Base-by-base conservation (phyloP, 306 rosid genomes). In the Trifolium repens region DNA sequence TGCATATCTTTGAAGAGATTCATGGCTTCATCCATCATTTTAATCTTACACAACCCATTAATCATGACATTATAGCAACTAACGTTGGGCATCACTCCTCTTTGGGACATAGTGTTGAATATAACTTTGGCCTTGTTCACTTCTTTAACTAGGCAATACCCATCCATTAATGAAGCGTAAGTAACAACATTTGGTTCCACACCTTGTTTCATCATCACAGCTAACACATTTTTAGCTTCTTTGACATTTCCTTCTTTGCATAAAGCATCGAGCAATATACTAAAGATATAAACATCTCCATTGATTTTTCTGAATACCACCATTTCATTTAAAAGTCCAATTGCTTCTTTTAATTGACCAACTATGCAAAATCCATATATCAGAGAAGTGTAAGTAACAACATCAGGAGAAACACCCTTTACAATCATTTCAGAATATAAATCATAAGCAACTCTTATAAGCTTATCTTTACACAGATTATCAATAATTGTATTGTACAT, bases 151-250 rank as follows among this genome's bases (percentile, higher is more conserved):
- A 61, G 16, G 58, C 77, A 78, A 12, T 67, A 73, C 1, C 84
- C 81, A 59, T 79, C 58, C 35, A 74, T 63, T 5, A 79, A 35
- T 0, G 79, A 14, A 65, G 2, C 70, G n/a, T 83, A 79, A 2
- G 76, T 79, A 37, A 84, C 68, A 15, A 22, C 17, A 67, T 71
- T 0, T 9, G 71, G 80, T 27, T 35, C 3, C 2, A 46, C 2
- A 2, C 59, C 69, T 3, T 8, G 34, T 13, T 72, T 35, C 0
- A 22, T 62, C 76, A 77, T 80, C n/a, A 57, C 0, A 6, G 72
- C 57, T 14, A 73, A 3, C 49, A 73, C 15, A 17, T 26, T 19
- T 24, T 22, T 52, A 35, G 75, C 71, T 19, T 67, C 47, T 47
- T 17, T 19, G 10, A 73, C 11, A 15, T 24, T 65, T 15, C 79